phyloP scores from a whole-genome alignment of 2,329 filamentous ascomycete genomes.

The Bertia moriformis region DNA sequence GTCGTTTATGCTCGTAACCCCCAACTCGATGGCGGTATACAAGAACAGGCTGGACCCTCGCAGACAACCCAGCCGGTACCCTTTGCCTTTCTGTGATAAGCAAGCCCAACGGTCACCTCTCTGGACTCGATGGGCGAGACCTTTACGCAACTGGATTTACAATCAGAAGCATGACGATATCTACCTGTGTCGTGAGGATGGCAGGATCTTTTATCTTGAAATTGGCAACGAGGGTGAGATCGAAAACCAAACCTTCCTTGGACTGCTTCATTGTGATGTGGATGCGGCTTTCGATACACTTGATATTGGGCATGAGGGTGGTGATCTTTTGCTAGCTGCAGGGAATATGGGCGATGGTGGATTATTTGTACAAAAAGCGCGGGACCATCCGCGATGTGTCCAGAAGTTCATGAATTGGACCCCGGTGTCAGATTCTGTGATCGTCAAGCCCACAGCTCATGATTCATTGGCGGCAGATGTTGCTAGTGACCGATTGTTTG shows the following conservation, averaged over 20 bases:
- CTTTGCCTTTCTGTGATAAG: background rate
- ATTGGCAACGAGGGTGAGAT: constrained; percentile 43
- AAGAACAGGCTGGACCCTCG: background rate
- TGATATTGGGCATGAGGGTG: constrained; percentile 9
- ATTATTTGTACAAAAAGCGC: background rate
- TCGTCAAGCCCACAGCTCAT: background rate
- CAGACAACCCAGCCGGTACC: background rate
- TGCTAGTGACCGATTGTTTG: background rate
- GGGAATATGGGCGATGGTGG: background rate
- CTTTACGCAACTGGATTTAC: constrained; percentile 50
- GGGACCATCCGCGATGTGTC: background rate
- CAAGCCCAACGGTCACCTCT: constrained; percentile 14
- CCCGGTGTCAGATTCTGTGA: background rate
- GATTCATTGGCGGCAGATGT: background rate
- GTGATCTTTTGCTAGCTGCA: background rate
- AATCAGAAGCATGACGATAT: constrained; percentile 59
- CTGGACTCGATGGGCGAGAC: constrained; percentile 77
- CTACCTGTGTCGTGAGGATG: constrained; percentile 80
- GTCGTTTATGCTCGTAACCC: background rate
- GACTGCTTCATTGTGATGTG: constrained; percentile 58
- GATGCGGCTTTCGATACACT: constrained; percentile 69
- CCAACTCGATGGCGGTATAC: background rate
- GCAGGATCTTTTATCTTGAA: constrained; percentile 60
- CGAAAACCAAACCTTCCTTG: constrained; percentile 40
- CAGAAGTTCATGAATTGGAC: background rate